Evolutionary conservation across 2,329 filamentous ascomycete species (phyloP).

Genomic region (Rhynchosporium graminicola): DNA sequence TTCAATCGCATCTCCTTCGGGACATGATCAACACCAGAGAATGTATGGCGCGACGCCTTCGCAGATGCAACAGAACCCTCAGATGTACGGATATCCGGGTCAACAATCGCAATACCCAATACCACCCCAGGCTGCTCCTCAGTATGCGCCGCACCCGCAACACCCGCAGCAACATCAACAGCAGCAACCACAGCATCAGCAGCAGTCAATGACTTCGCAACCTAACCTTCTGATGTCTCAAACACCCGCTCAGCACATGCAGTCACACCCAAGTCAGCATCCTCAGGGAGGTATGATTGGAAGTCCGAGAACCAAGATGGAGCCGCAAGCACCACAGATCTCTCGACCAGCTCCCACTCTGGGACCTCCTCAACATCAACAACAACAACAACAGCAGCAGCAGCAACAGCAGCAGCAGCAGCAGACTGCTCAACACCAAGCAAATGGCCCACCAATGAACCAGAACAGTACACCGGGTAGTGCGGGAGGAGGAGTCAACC

Average conservation of each 20-base stretch:
- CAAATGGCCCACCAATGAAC: conserved; percentile 48
- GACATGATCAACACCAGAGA: conserved; percentile 79
- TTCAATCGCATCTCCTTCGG: conserved; percentile 85
- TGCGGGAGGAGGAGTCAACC: conserved; percentile 65
- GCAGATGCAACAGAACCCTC: conserved; percentile 76
- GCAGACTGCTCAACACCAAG: conserved; percentile 15
- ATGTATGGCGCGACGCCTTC: conserved; percentile 80
- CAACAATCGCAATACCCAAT: conserved; percentile 64
- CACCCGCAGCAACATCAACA: conserved; percentile 20
- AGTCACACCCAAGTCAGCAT: conserved; percentile 56
- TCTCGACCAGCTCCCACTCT: conserved; percentile 58
- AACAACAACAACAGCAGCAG: conserved; percentile 10
- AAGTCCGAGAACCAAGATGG: conserved; percentile 64
- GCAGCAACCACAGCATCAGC: conserved; percentile 41
- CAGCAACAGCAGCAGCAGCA: no score
- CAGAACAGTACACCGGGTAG: conserved; percentile 44
- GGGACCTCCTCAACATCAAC: conserved; percentile 44
- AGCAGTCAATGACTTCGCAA: conserved; percentile 64
- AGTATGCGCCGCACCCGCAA: conserved; percentile 59
- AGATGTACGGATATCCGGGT: conserved; percentile 66
- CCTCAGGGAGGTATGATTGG: conserved; percentile 59
- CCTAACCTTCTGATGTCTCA: conserved; percentile 69
- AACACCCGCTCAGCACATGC: conserved; percentile 56
- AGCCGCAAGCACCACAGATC: conserved; percentile 62
- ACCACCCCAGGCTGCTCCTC: conserved; percentile 60